Base-by-base conservation (phyloP, 441 rosid species). In the Aleurites moluccanus region DNA sequence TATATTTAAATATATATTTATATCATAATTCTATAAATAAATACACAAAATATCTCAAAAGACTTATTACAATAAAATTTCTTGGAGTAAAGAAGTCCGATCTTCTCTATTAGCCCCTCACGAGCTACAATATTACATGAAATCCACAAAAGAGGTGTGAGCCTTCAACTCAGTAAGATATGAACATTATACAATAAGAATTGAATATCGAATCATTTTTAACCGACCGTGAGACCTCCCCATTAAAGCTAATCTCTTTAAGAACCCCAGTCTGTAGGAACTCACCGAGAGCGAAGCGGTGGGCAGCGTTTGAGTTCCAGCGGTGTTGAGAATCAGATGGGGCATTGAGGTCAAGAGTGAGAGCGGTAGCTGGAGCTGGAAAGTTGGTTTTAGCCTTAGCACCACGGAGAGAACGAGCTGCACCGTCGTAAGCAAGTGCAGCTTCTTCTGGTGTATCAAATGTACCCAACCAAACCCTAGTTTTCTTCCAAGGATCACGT, bases 361-460 rank as follows among this genome's bases (percentile, higher is more conserved):
- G 88, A 14, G 72, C 75, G 2, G 89, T 72, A 53, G 88, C 20
- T 0, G 84, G 73, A 0, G 89, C 72, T 18, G 97, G 97, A 76
- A 94, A 94, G 86, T 94, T 92, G 64, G 98, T 94, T 69, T 91
- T 94, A 56, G 97, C 98, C 73, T 91, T 94, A 59, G 88, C 80
- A 0, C 98, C 97, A 38, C 98, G 97, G 60, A 94, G 98, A 79
- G 91, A 88, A 71, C 96, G 88, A 14, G 99, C 99, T n/a, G 98
- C 99, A 30, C 94, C 93, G 64, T 94, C 98, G 81, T 94, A 94
- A 44, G 98, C 98, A 2, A 92, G 89, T 44, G 98, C 99, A 21
- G 99, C 99, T 81, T 94, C 96, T 79, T 92, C 98, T 0, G 99
- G 96, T n/a, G 98, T 92, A 85, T 94, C 98, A 71, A 94, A 94